Percentiles rank a stretch among this genome's conserved stretches.
These are phyloP conservation scores for Chlamydomonas urium DNA, from an alignment of 139 green algal species.

Conservation along the genomic window DNA sequence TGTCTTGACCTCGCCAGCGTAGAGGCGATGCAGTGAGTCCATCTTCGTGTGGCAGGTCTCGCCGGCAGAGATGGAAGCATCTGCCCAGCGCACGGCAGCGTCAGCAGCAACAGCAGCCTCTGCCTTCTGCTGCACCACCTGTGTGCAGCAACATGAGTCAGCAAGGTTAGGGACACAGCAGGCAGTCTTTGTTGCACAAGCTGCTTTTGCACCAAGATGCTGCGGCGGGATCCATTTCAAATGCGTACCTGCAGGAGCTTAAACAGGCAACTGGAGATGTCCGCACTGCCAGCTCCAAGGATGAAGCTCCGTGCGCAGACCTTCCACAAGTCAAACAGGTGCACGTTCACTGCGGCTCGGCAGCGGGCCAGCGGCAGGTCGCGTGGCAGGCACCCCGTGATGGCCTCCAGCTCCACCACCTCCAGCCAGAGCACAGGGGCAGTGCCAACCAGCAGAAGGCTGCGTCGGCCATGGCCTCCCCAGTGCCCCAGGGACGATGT, in stretches of 20 bases:
- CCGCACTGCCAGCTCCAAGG: not conserved
- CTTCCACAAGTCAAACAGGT: not conserved
- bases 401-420: slow-evolving; percentile 2
- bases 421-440: slow-evolving; percentile 7
- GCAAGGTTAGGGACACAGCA: no score
- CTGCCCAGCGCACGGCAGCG: not conserved
- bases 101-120: not conserved
- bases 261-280: not conserved
- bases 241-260: not conserved
- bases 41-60: not conserved
- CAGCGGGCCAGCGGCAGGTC: slow-evolving; percentile 6
- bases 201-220: no score
- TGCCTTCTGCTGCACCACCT: slow-evolving; percentile 1
- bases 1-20: not conserved
- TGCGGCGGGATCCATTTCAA: no score
- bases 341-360: not conserved
- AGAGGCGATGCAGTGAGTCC: no score
- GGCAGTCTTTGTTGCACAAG: no score
- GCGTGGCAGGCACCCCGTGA: not conserved
- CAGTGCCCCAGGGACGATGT: not conserved
- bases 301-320: not conserved
- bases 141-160: no score
- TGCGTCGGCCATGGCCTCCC: no score
- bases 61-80: not conserved
- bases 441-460: not conserved